Evolutionary conservation across 257 asterid genomes (phyloP), one percentile per base, ranked within the genome.

Genomic region (Cruciata laevipes): DNA sequence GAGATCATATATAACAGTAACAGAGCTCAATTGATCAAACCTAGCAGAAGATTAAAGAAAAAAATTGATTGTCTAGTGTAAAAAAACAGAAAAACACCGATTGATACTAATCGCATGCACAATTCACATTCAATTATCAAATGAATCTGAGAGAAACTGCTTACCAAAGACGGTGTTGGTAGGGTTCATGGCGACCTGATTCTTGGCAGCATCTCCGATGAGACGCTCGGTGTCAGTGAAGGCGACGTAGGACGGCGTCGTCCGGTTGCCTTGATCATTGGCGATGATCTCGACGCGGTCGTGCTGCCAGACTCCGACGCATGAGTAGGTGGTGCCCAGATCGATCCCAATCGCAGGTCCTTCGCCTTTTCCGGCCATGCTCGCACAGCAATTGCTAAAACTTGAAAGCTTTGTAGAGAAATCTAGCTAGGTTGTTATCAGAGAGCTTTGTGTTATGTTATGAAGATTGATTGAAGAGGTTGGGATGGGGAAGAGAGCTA

Each of bases 131-230:
- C 38, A 24, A 17, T 12, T 11, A 3, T 3, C 1, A 55, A 58
- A 37, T 2, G 30, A 17, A 53, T 11, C 60, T 53, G 3, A 18
- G 27, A 63, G 7, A 1, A 14, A 17, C 10, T 30, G 49, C 78
- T 73, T 74, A 80, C 84, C 84, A 40, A 80, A 80, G 1, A 80
- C 81, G 30, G 84, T 80, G 71, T 80, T 76, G 7, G 37, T 33
- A 7, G 84, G 84, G 69, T 80, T 80, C 81, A 80, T 80, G 32
- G 81, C 79, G 33, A 80, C 84, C 63, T 80, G 84, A 21, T 80
- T 80, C 77, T 76, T 80, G 16, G 84, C 84, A 59, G 84, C 81
- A 24, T 79, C 84, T n/a, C 84, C 84, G 23, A 79, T 76, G 27
- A 79, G 69, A 0, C 84, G 79, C 38, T 79, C 81, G 58, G 81